Base-by-base conservation (phyloP, 2,329 filamentous ascomycete genomes). In the Elsinoe australis region DNA sequence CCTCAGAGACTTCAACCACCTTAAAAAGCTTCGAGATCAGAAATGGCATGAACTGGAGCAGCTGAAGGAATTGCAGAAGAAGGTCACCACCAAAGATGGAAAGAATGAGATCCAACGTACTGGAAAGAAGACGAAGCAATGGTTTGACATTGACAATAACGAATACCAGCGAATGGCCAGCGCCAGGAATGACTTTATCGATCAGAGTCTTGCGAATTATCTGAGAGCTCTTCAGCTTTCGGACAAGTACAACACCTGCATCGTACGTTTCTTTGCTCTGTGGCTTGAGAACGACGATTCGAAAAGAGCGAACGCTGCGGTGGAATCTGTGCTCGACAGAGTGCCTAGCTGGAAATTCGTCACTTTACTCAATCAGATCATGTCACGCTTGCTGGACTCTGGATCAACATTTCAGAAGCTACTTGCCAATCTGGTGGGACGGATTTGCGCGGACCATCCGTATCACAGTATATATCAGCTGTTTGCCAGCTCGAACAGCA, bases 391-490 rank as follows among this genome's bases (percentile, higher is more conserved):
- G 4, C 80, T 94, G 52, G 79, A 85, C 52, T 76, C 82, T 24
- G 66, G 74, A 1, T 76, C 74, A 12, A 61, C 71, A 0, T 98
- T 99, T 59, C 92, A 98, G 59, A 73, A 71, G 32, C 72, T 90
- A 1, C 71, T 99, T 1, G 78, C 80, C 45, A 71, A 73, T 1
- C 70, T 98, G 14, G 81, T 96, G 3, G 79, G 81, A 59, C 82
- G 81, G 6, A 95, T 98, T 49, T 96, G 90, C 60, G 73, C 78
- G 8, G 88, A 98, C 50, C 92, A 99, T 66, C 94, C 92, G 0
- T 95, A 89, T 63, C 94, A 98, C 61, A 88, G 88, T 41, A 90
- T 96, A 81, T 94, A 98, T 62, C 89, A 96, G 57, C 87, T 98
- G 33, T 95, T 90, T 72, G 86, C 89, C 2, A 82, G 84, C 17